phyloP scores from a whole-genome alignment of 352 stramenopile species.

The Peronospora belbahrii region DNA sequence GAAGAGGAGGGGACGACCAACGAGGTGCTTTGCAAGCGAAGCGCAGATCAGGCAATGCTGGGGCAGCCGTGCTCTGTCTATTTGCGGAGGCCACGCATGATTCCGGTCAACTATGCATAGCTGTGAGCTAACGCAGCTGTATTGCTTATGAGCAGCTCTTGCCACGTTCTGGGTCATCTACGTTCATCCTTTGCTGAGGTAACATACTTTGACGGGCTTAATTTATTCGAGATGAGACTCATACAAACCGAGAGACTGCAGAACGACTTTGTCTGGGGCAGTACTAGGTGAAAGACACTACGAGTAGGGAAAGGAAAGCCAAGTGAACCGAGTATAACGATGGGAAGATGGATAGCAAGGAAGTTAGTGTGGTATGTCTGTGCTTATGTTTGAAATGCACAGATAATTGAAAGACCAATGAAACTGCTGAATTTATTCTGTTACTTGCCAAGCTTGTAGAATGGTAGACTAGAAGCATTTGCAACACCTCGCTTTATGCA shows the following conservation, averaged over 20 bases:
- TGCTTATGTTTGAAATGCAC: slow-evolving; percentile 5
- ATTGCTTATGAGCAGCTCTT: background rate
- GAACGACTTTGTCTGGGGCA: slow-evolving; percentile 10
- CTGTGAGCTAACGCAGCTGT: too few relatives aligned
- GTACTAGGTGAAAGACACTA: slow-evolving; percentile 10
- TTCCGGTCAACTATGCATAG: slow-evolving; percentile 57
- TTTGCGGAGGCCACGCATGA: slow-evolving; percentile 52
- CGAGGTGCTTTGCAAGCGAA: slow-evolving; percentile 30
- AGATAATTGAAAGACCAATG: slow-evolving; percentile 7
- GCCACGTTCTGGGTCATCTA: background rate
- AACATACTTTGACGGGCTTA: slow-evolving; percentile 14
- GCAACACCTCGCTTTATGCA: too few relatives aligned
- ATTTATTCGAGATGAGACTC: slow-evolving; percentile 25
- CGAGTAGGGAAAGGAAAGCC: slow-evolving; percentile 8
- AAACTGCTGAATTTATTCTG: slow-evolving; percentile 4
- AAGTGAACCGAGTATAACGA: slow-evolving; percentile 4
- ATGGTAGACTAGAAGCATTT: too few relatives aligned
- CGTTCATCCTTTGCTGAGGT: background rate
- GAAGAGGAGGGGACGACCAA: slow-evolving; percentile 9
- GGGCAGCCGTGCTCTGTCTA: slow-evolving; percentile 39
- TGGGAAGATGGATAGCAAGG: background rate
- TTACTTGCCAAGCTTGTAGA: background rate
- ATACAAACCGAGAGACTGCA: slow-evolving; percentile 19
- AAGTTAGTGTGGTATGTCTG: background rate
- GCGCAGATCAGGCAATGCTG: slow-evolving; percentile 33